Evolutionary conservation across 768 basidiomycete species (phyloP), one percentile per base, ranked within the genome.

Genomic region (Cystofilobasidium macerans): DNA sequence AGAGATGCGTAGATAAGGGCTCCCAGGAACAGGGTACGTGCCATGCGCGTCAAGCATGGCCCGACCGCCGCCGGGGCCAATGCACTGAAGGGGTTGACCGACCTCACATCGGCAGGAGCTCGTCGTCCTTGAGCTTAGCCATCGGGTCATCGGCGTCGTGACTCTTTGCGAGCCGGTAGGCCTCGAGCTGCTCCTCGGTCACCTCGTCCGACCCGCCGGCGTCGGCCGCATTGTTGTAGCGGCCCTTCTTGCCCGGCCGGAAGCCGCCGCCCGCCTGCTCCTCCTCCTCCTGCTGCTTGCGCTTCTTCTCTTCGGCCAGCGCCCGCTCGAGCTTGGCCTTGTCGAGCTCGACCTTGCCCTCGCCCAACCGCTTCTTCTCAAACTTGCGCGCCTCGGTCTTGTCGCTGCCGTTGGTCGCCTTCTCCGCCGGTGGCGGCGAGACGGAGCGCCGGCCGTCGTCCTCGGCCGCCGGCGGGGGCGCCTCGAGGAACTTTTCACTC

Each of bases 91-190:
- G 42, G 22, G 9, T 16, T 3, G 42, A 13, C 3, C 7, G 24
- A 26, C 51, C 32, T 61, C 42, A 67, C 5, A 68, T 35, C 35
- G 67, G 67, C 26, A 68, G 30, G 24, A 68, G 28, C 53, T 82
- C 83, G 51, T 75, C 70, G 75, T 91, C 91, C 59, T 89, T 81
- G 74, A 92, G 91, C 75, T 88, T 89, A 45, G 88, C 87, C 91
- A 95, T 95, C 4, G 91, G 91, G 76, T 95, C 91, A 65, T 91
- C 88, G 57, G 80, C 78, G 0, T 83, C 81, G 60, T 83, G 82
- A 6, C 62, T 28, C 70, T 81, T 82, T 33, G 75, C 81, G 82
- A 90, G 85, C 65, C 91, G 82, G 76, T 93, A 95, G n/a, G 87
- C 88, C 86, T 95, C 76, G 45, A 76, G 62, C 58, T 77, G 74